Evolutionary conservation across 2,329 filamentous ascomycete species (phyloP).

Genomic region (Fusarium chuoi): DNA sequence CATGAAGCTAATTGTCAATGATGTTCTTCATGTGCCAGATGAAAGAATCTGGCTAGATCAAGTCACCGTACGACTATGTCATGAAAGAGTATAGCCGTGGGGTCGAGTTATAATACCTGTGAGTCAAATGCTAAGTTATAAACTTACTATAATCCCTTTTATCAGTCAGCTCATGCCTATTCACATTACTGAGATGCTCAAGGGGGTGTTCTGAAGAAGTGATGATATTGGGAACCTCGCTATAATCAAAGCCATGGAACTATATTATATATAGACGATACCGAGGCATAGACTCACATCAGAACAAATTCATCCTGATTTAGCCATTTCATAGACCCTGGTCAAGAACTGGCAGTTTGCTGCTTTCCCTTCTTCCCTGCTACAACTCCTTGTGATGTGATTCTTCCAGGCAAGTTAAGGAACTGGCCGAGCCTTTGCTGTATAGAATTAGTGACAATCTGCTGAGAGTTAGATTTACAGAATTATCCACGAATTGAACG

Average conservation of each 20-base stretch:
- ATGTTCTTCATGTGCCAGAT: neutral
- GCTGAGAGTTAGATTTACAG: too few relatives aligned
- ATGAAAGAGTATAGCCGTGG: neutral
- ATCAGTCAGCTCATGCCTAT: too few relatives aligned
- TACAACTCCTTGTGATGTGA: neutral
- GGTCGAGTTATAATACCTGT: neutral
- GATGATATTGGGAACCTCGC: neutral
- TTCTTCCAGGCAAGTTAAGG: neutral
- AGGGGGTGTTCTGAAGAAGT: too few relatives aligned
- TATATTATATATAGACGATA: neutral
- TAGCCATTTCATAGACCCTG: rapidly evolving
- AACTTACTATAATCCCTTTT: rapidly evolving
- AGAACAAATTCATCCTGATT: too few relatives aligned
- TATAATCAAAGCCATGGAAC: neutral
- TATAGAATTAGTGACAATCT: too few relatives aligned
- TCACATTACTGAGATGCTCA: neutral
- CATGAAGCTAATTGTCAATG: neutral
- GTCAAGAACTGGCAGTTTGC: neutral
- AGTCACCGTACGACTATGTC: too few relatives aligned
- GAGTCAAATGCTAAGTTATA: rapidly evolving
- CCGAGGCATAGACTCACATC: neutral
- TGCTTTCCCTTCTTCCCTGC: too few relatives aligned
- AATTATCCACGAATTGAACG: rapidly evolving
- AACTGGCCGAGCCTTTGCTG: neutral
- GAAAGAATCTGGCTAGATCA: neutral